Evolutionary conservation across 1,139 yeast genomes (phyloP).

Genomic region (Sugiyamaella pinicola): DNA sequence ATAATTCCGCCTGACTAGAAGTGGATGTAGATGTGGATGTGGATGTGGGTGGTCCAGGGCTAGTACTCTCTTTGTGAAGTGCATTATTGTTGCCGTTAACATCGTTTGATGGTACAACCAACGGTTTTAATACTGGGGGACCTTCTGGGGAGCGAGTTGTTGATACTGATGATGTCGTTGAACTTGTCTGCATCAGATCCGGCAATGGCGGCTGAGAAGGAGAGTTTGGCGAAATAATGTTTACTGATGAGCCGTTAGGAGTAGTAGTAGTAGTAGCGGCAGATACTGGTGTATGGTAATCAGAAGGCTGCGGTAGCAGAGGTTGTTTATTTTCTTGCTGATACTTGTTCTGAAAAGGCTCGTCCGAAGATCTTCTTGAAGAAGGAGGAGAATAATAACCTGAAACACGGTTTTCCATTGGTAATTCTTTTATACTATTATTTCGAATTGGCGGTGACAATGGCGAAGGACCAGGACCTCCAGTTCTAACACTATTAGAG

Average conservation of each 20-base stretch:
- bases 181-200: background rate
- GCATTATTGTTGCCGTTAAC: background rate
- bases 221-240: background rate
- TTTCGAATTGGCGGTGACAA: conserved; percentile 6
- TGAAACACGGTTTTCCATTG: conserved; percentile 10
- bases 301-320: conserved; percentile 2
- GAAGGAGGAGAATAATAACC: conserved; percentile 27
- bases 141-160: background rate
- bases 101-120: conserved; percentile 2
- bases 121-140: conserved; percentile 6
- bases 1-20: background rate
- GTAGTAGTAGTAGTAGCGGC: background rate
- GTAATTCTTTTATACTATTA: background rate
- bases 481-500: background rate
- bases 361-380: conserved; percentile 26
- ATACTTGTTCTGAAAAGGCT: conserved; percentile 4
- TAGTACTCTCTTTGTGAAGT: background rate
- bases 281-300: conserved; percentile 3
- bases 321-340: background rate
- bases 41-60: conserved; percentile 11
- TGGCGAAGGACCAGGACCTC: conserved; percentile 8
- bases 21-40: no score
- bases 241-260: background rate
- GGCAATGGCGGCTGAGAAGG: conserved; percentile 1
- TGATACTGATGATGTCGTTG: background rate